These are phyloP conservation scores for Mycosphaerella arachidis DNA, from an alignment of 2,329 filamentous ascomycete genomes.

Conservation along the genomic window DNA sequence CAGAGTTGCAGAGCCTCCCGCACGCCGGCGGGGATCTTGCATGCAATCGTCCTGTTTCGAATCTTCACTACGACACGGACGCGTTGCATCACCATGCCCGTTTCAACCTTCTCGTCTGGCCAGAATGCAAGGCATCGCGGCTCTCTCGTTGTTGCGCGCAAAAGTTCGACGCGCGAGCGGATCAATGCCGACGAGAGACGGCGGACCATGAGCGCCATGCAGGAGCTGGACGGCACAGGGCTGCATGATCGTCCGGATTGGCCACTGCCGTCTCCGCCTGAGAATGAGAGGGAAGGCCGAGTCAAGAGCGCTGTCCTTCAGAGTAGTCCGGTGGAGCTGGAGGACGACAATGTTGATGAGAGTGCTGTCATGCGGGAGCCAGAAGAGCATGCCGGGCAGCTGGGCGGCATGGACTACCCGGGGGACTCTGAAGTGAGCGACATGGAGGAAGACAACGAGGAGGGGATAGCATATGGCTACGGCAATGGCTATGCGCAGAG, in stretches of 20 bases:
- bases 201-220: conserved; percentile 22
- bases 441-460: conserved; percentile 22
- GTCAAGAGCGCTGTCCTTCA: conserved; percentile 5
- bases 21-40: conserved; percentile 16
- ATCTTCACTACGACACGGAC: conserved; percentile 12
- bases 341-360: conserved; percentile 17
- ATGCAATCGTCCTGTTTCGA: conserved; percentile 14
- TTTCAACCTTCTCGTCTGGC: conserved; percentile 24
- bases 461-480: conserved; percentile 9
- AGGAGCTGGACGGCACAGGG: conserved; percentile 30
- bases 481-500: not conserved
- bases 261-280: conserved; percentile 20
- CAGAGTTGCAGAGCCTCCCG: conserved; percentile 6
- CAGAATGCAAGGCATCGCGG: conserved; percentile 16
- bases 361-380: conserved; percentile 20
- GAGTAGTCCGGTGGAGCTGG: conserved; percentile 12
- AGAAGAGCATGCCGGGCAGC: conserved; percentile 18
- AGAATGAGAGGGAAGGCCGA: not conserved
- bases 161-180: conserved; percentile 27
- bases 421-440: conserved; percentile 24
- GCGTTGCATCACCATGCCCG: conserved; percentile 26
- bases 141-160: conserved; percentile 23
- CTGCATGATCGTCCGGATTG: conserved; percentile 28
- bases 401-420: conserved; percentile 17
- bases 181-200: conserved; percentile 28